Conservation (phyloP, 2,329 filamentous ascomycete genomes). For the Thermomyces lanuginosus region DNA sequence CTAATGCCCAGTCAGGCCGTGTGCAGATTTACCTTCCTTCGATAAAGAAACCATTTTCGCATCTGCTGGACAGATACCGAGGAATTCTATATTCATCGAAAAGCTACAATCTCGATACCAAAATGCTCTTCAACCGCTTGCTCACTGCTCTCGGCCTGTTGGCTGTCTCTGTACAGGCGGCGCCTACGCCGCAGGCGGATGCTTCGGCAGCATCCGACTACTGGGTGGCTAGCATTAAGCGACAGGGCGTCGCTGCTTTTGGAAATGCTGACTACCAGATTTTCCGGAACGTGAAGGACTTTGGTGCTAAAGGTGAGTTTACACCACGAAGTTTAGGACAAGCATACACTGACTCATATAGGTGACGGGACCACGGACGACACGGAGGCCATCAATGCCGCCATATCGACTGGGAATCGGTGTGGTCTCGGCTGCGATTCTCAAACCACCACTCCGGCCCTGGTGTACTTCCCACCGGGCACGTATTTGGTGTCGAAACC, state of each 20-base stretch:
- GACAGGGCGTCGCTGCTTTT: slow-evolving; percentile 53
- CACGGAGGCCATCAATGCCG: slow-evolving; percentile 72
- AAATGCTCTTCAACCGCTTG: slow-evolving; percentile 11
- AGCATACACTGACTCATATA: slow-evolving; percentile 17
- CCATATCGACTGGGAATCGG: slow-evolving; percentile 59
- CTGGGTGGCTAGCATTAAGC: slow-evolving; percentile 56
- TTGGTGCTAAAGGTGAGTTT: slow-evolving; percentile 48
- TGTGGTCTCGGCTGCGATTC: slow-evolving; percentile 74
- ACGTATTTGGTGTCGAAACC: slow-evolving; percentile 69
- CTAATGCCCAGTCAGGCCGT: too few species aligned
- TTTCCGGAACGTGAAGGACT: slow-evolving; percentile 63
- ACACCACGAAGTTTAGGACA: not conserved
- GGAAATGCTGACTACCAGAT: slow-evolving; percentile 47
- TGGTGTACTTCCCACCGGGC: slow-evolving; percentile 84
- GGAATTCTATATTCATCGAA: not conserved
- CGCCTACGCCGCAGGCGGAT: slow-evolving; percentile 12
- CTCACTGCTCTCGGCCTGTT: slow-evolving; percentile 17
- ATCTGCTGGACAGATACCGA: slow-evolving; percentile 5
- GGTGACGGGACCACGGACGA: slow-evolving; percentile 60
- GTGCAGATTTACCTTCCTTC: not conserved
- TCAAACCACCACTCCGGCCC: slow-evolving; percentile 61
- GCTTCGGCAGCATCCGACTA: slow-evolving; percentile 33
- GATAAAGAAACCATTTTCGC: not conserved
- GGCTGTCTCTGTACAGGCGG: slow-evolving; percentile 16
- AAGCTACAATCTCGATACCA: not conserved